Conservation (phyloP, 139 green algal species). For the Volvox reticuliferus region DNA sequence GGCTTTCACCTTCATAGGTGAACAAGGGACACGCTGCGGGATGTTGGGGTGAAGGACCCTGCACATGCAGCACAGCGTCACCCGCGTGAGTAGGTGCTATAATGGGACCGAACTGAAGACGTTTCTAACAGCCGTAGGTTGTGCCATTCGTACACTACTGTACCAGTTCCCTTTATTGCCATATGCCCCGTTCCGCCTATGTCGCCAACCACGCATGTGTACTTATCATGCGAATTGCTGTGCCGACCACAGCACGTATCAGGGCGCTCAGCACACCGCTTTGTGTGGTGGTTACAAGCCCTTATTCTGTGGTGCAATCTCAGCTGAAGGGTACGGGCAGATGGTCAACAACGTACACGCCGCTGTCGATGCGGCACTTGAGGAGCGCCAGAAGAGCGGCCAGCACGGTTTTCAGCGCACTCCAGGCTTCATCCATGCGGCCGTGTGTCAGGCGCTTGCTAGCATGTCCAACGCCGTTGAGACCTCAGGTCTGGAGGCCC, state of each 20-base stretch:
- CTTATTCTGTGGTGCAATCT: not conserved
- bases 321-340: not conserved
- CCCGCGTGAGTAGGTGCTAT: no score
- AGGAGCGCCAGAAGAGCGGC: not conserved
- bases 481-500: not conserved
- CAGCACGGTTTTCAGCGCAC: slow-evolving; percentile 44
- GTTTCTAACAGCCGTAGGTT: no score
- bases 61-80: no score
- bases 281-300: not conserved
- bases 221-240: no score
- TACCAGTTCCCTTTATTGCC: no score
- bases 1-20: slow-evolving; percentile 12
- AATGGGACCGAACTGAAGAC: no score
- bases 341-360: not conserved
- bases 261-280: not conserved
- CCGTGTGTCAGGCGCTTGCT: not conserved
- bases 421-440: slow-evolving; percentile 12
- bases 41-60: no score
- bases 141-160: no score
- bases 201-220: no score
- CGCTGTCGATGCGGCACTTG: not conserved
- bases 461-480: not conserved
- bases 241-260: not conserved
- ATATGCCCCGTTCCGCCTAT: no score
- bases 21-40: no score